Evolutionary conservation across 257 asterid genomes (phyloP).

Genomic region (Nicotiana benthamiana): DNA sequence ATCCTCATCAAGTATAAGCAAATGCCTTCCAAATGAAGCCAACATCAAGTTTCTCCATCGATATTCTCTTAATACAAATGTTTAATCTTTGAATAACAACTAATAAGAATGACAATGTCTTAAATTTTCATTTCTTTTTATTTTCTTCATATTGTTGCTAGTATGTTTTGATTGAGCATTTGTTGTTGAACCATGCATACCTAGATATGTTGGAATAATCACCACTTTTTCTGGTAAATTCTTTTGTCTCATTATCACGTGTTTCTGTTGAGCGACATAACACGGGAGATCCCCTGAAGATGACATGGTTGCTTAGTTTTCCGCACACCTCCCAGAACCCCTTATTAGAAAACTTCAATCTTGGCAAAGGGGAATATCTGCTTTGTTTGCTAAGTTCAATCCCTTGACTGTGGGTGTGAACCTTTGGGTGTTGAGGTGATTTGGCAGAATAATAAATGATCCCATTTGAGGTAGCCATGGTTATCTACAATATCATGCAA

Average conservation of each 20-base stretch:
- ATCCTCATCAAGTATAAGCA: background rate
- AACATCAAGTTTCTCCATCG: background rate
- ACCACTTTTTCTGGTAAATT: conserved; percentile 25
- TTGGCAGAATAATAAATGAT: conserved; percentile 59
- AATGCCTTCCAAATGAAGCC: background rate
- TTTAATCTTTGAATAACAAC: background rate
- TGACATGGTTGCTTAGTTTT: conserved; percentile 27
- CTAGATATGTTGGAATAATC: conserved; percentile 46
- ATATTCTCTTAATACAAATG: no score
- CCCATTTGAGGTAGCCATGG: conserved; percentile 64
- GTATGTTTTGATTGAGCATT: background rate
- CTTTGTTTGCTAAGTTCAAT: conserved; percentile 31
- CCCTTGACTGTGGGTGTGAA: conserved; percentile 32
- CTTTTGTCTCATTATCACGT: conserved; percentile 45
- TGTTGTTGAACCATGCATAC: conserved; percentile 23
- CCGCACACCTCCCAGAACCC: conserved; percentile 42
- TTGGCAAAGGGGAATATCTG: conserved; percentile 33
- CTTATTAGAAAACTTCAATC: conserved; percentile 35
- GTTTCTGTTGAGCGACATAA: conserved; percentile 56
- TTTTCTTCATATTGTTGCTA: background rate
- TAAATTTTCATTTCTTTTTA: no score
- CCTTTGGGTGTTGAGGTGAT: conserved; percentile 62
- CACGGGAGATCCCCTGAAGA: conserved; percentile 41
- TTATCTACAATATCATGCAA: conserved; percentile 18
- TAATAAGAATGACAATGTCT: no score